Conservation (phyloP, 2,329 filamentous ascomycete genomes). For the Aspergillus thermomutatus region DNA sequence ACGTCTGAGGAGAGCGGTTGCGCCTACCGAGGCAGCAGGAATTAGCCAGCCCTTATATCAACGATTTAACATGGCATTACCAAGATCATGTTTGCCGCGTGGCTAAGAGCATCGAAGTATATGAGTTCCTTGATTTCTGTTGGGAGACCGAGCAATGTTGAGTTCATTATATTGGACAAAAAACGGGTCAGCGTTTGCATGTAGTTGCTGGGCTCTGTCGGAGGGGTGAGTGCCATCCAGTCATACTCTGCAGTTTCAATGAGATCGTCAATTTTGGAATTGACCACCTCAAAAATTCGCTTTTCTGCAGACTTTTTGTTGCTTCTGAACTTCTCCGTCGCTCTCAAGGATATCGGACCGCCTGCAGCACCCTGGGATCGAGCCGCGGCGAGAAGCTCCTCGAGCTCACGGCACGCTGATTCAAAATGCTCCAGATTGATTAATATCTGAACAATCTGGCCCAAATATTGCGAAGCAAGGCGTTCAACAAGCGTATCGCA, state of each 20-base stretch:
- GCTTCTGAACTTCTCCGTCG: conserved; percentile 79
- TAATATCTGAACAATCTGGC: conserved; percentile 96
- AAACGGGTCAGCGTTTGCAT: conserved; percentile 94
- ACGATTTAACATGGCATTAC: conserved; percentile 38
- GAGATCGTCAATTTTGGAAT: conserved; percentile 96
- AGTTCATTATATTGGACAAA: conserved; percentile 93
- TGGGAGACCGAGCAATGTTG: conserved; percentile 86
- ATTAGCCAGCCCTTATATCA: background rate
- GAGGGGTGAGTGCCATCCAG: conserved; percentile 65
- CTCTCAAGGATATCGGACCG: conserved; percentile 72
- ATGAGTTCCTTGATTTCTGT: conserved; percentile 96
- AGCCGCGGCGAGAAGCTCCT: conserved; percentile 79
- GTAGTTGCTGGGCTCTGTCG: conserved; percentile 79
- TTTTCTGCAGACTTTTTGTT: conserved; percentile 97
- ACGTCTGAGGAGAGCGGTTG: conserved; percentile 76
- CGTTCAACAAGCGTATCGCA: conserved; percentile 86
- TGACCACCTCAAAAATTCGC: conserved; percentile 96
- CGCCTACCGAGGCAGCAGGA: conserved; percentile 45
- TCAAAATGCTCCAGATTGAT: conserved; percentile 98
- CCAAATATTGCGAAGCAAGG: conserved; percentile 86
- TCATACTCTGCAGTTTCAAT: conserved; percentile 97
- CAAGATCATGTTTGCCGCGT: conserved; percentile 82
- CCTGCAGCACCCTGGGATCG: conserved; percentile 75
- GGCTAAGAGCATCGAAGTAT: conserved; percentile 92
- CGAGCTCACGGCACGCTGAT: conserved; percentile 83